A percentile compares a stretch with the other conserved stretches of the same genome.
phyloP scores from a whole-genome alignment of 345 rosid species.

The Lepidium africanum region DNA sequence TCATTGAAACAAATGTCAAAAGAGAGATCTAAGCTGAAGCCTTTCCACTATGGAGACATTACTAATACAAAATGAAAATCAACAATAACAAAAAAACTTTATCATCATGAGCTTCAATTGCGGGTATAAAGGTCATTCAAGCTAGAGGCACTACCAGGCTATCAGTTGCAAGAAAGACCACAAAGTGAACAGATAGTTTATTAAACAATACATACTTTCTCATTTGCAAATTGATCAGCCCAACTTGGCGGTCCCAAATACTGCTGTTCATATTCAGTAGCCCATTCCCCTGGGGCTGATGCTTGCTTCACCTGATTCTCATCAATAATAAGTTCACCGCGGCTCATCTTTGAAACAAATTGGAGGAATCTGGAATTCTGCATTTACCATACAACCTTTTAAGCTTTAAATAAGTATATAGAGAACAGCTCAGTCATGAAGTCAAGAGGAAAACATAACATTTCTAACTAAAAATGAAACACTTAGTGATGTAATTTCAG shows the following conservation, averaged over 20 bases:
- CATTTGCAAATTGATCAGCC: conserved; percentile 78
- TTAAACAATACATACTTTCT: conserved; percentile 36
- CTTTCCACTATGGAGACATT: background rate
- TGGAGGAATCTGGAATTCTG: conserved; percentile 99
- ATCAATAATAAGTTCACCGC: conserved; percentile 91
- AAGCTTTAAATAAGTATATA: conserved; percentile 5
- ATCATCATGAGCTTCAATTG: background rate
- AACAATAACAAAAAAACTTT: background rate
- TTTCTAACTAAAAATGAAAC: background rate
- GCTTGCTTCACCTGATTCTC: conserved; percentile 88
- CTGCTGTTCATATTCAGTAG: conserved; percentile 83
- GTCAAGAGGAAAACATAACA: background rate
- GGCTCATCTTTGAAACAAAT: conserved; percentile 99
- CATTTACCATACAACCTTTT: conserved; percentile 21
- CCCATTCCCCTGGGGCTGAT: conserved; percentile 68
- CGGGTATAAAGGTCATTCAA: background rate
- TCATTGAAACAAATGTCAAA: background rate
- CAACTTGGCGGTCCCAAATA: conserved; percentile 60
- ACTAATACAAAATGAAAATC: background rate
- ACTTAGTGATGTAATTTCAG: background rate
- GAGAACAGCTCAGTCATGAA: background rate
- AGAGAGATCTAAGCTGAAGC: background rate
- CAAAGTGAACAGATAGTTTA: conserved; percentile 6
- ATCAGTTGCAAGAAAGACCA: conserved; percentile 1
- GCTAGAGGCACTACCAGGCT: background rate